Conservation (phyloP, 139 green algal genomes). For the Auxenochlorella pyrenoidosa region DNA sequence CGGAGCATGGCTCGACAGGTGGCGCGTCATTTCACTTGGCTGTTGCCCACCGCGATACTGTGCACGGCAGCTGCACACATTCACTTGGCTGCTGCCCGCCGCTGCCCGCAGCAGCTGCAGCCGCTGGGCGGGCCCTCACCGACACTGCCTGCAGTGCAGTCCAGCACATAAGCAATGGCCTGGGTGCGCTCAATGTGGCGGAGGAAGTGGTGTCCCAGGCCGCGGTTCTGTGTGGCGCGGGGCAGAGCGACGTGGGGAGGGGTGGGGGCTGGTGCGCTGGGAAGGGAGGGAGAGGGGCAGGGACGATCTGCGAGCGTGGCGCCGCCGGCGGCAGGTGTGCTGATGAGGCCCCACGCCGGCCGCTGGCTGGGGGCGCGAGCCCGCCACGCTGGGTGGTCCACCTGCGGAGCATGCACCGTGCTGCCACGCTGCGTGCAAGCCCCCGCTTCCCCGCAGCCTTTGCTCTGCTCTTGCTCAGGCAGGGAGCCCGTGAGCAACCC, state of each 20-base stretch:
- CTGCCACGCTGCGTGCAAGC: background rate
- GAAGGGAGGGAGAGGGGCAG: background rate
- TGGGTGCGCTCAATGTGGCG: conserved; percentile 71
- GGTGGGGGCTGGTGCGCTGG: background rate
- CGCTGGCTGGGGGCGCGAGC: no score
- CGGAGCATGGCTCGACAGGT: no score
- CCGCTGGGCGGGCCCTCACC: background rate
- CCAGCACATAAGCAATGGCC: conserved; percentile 70
- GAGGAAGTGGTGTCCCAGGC: conserved; percentile 79
- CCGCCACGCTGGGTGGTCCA: background rate
- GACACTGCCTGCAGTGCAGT: conserved; percentile 42
- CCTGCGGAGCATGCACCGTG: background rate
- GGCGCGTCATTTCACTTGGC: no score
- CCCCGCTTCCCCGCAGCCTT: background rate
- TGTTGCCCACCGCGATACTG: no score
- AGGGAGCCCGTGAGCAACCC: no score
- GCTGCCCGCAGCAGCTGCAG: no score
- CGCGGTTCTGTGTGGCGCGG: conserved; percentile 53
- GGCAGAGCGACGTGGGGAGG: background rate
- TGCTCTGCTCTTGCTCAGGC: no score
- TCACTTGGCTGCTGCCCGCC: no score
- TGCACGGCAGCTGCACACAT: no score
- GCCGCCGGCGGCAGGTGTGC: no score
- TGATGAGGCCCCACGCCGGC: no score
- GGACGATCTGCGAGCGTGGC: no score